These are phyloP conservation scores for Papiliotrema flavescens DNA, from an alignment of 1,284 basidiomycete genomes.

Conservation along the genomic window DNA sequence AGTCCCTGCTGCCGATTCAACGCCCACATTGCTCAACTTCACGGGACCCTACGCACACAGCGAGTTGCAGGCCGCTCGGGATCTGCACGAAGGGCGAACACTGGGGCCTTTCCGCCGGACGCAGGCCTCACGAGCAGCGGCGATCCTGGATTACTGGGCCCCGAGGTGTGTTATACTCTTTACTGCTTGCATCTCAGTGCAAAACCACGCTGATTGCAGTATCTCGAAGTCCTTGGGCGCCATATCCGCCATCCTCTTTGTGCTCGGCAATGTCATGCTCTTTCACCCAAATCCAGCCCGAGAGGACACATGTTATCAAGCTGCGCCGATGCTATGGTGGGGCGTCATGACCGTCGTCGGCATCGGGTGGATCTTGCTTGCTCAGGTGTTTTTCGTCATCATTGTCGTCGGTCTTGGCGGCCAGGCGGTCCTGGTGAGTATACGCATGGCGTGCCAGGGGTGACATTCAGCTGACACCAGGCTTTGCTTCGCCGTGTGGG, in stretches of 20 bases:
- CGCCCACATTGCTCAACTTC: not conserved
- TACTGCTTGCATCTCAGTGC: not conserved
- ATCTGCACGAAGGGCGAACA: not conserved
- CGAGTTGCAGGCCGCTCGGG: not conserved
- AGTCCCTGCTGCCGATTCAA: not conserved
- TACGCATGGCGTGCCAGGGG: not conserved
- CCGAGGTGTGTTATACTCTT: not conserved
- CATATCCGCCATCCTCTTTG: conserved; percentile 18
- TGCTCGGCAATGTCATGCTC: conserved; percentile 27
- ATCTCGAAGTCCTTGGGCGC: conserved; percentile 5
- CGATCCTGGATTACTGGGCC: not conserved
- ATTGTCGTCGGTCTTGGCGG: conserved; percentile 26
- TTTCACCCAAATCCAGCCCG: conserved; percentile 19
- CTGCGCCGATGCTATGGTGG: conserved; percentile 38
- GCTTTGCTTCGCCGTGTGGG: conserved; percentile 1
- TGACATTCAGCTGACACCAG: not conserved
- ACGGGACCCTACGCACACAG: not conserved
- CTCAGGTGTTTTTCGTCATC: conserved; percentile 24
- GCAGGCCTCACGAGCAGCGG: not conserved
- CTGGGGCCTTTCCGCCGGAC: not conserved
- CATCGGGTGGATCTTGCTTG: conserved; percentile 34
- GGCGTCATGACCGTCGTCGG: conserved; percentile 29
- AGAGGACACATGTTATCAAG: conserved; percentile 22
- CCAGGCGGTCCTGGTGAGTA: conserved; percentile 19
- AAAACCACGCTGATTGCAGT: conserved; percentile 4